phyloP scores from a whole-genome alignment of 495 filamentous ascomycete genomes.

The Trichoderma orchidacearum region DNA sequence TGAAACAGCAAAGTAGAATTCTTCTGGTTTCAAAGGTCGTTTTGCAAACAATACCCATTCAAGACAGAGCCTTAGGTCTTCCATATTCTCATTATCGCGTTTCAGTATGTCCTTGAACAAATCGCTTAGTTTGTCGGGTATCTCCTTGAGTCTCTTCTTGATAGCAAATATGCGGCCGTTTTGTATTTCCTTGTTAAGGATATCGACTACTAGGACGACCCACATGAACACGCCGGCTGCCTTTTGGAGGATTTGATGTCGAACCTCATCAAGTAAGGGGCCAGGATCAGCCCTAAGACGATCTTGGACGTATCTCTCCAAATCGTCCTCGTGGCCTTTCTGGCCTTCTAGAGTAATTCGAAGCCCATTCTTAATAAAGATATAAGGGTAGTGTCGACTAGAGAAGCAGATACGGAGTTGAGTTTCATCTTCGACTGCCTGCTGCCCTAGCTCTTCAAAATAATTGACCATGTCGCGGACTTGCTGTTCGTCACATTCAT shows the following conservation, averaged over 20 bases:
- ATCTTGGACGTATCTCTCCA: constrained; percentile 1
- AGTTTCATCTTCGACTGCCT: neutral
- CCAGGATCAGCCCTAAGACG: constrained; percentile 7
- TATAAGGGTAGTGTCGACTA: constrained; percentile 20
- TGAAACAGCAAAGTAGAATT: constrained; percentile 21
- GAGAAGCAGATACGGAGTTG: constrained; percentile 8
- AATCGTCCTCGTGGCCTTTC: constrained; percentile 5
- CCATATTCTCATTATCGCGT: constrained; percentile 10
- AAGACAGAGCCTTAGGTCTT: constrained; percentile 16
- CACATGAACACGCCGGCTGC: constrained; percentile 27
- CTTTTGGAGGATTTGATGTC: constrained; percentile 18
- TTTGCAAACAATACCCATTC: constrained; percentile 24
- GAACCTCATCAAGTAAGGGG: too few species aligned
- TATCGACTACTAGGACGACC: constrained; percentile 22
- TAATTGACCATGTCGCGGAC: constrained; percentile 6
- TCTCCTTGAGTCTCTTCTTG: constrained; percentile 11
- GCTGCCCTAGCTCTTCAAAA: constrained; percentile 9
- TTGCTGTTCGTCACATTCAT: constrained; percentile 15
- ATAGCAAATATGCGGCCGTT: constrained; percentile 10
- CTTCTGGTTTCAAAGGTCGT: constrained; percentile 13
- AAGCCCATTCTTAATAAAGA: constrained; percentile 8
- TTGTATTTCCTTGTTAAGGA: constrained; percentile 20
- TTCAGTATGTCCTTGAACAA: constrained; percentile 23
- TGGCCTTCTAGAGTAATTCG: constrained; percentile 13
- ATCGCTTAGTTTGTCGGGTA: constrained; percentile 17